phyloP scores from a whole-genome alignment of 352 stramenopile genomes.

The Pythium dissotocum region DNA sequence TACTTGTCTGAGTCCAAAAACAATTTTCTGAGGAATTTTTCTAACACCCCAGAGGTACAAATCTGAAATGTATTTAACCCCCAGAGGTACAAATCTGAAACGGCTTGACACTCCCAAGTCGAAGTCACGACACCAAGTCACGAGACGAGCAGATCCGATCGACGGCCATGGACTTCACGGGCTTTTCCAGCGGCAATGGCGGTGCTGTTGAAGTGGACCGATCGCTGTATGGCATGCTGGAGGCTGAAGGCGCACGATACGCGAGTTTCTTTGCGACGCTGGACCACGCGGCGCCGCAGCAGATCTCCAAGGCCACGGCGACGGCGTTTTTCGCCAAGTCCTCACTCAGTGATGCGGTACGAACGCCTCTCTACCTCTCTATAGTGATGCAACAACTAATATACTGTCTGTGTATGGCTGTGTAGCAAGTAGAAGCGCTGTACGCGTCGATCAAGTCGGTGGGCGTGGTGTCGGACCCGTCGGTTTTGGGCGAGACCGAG shows the following conservation, averaged over 20 bases:
- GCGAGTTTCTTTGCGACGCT: constrained; percentile 61
- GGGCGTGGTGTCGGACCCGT: constrained; percentile 32
- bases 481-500: constrained; percentile 48
- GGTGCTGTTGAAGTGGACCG: constrained; percentile 17
- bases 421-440: constrained; percentile 47
- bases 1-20: not conserved
- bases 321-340: constrained; percentile 67
- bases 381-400: too few relatives aligned
- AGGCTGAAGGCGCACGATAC: constrained; percentile 58
- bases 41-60: not conserved
- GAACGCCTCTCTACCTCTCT: not conserved
- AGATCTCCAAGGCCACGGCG: constrained; percentile 32
- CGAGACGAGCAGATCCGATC: not conserved
- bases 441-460: constrained; percentile 50
- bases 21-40: not conserved
- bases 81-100: not conserved
- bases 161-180: constrained; percentile 15
- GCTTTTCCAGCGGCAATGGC: constrained; percentile 1
- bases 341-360: constrained; percentile 14
- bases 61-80: not conserved
- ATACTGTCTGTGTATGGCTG: not conserved
- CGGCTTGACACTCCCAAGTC: not conserved
- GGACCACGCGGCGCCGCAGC: constrained; percentile 22
- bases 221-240: constrained; percentile 64
- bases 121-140: not conserved